A percentile compares a stretch with the other conserved stretches of the same genome.
Evolutionary conservation across 2,329 filamentous ascomycete genomes (phyloP).

Genomic region (Sclerotinia glacialis): DNA sequence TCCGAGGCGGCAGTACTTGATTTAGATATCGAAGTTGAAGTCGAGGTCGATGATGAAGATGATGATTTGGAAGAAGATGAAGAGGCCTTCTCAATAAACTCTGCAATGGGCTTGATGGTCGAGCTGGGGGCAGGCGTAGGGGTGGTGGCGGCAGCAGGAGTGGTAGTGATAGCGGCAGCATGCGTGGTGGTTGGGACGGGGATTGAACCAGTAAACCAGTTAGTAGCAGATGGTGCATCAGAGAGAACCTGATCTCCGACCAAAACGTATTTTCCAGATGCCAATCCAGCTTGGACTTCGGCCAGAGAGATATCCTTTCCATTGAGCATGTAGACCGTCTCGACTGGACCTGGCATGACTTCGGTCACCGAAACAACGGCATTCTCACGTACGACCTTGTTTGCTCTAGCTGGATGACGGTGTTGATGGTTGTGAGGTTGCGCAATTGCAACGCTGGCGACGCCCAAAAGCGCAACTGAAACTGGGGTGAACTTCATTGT

Average conservation of each 20-base stretch:
- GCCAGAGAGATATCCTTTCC: conserved; percentile 57
- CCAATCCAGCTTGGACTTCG: conserved; percentile 69
- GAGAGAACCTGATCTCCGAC: conserved; percentile 52
- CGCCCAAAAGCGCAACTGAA: conserved; percentile 34
- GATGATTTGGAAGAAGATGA: conserved; percentile 29
- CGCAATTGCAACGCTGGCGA: conserved; percentile 52
- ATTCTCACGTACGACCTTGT: conserved; percentile 50
- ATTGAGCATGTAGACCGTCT: conserved; percentile 69
- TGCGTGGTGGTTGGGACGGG: conserved; percentile 34
- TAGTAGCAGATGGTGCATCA: conserved; percentile 48
- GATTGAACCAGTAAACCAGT: conserved; percentile 35
- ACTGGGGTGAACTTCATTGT: conserved; percentile 39
- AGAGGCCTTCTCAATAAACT: conserved; percentile 3
- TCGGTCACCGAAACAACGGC: conserved; percentile 38
- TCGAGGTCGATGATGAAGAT: conserved; percentile 33
- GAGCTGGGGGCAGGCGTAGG: conserved; percentile 25
- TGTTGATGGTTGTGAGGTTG: conserved; percentile 60
- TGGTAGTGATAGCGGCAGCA: conserved; percentile 30
- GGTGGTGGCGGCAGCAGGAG: conserved; percentile 16
- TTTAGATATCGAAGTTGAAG: not conserved
- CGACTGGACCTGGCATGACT: conserved; percentile 56
- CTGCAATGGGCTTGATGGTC: conserved; percentile 9
- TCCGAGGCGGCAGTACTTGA: conserved; percentile 31
- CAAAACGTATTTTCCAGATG: conserved; percentile 66
- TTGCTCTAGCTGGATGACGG: conserved; percentile 56